These are phyloP conservation scores for Primulina tabacum DNA, from an alignment of 257 asterid species.

Conservation along the genomic window DNA sequence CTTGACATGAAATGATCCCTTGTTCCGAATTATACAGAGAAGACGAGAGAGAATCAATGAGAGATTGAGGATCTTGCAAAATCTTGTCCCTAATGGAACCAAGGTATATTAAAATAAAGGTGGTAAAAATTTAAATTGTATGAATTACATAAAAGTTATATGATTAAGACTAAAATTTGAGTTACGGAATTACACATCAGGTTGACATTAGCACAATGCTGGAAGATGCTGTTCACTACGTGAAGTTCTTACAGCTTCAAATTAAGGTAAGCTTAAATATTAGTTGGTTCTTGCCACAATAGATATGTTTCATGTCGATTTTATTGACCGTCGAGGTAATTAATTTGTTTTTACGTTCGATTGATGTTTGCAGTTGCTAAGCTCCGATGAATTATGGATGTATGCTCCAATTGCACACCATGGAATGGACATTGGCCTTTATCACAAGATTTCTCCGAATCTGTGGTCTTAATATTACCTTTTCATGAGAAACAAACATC, in stretches of 20 bases:
- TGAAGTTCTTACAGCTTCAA: constrained; percentile 82
- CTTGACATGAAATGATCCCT: not conserved
- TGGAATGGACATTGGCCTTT: constrained; percentile 73
- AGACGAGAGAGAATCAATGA: constrained; percentile 87
- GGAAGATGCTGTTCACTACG: constrained; percentile 90
- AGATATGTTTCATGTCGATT: no score
- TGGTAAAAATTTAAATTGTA: not conserved
- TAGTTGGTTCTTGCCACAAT: no score
- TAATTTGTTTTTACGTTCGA: not conserved
- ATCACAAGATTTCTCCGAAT: constrained; percentile 45
- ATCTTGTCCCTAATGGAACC: constrained; percentile 86
- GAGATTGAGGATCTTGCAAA: constrained; percentile 80
- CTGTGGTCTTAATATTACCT: constrained; percentile 17
- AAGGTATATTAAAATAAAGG: constrained; percentile 37
- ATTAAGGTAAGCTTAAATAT: constrained; percentile 45
- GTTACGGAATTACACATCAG: constrained; percentile 16
- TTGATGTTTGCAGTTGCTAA: constrained; percentile 51
- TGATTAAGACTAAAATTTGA: not conserved
- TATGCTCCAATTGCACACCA: constrained; percentile 89
- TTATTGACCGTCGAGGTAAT: no score
- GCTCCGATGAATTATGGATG: constrained; percentile 93
- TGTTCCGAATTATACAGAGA: constrained; percentile 42
- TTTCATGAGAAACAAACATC: constrained; percentile 10
- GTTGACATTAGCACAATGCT: constrained; percentile 98
- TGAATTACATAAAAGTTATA: not conserved